Conservation (phyloP, 2,329 filamentous ascomycete species). For the Botrytis sinoallii region DNA sequence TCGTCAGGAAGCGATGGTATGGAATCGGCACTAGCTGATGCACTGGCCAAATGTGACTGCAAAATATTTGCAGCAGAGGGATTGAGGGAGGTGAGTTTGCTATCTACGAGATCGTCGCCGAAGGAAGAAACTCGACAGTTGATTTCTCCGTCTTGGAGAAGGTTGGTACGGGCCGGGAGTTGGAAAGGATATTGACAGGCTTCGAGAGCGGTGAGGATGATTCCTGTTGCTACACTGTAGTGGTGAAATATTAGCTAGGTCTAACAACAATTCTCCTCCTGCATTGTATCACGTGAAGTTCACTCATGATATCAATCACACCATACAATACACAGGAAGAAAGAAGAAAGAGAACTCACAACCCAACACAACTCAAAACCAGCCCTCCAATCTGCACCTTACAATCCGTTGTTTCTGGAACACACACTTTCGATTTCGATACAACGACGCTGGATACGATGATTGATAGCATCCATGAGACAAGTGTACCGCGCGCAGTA, state of each 20-base stretch:
- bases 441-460: slow-evolving; percentile 26
- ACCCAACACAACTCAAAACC: slow-evolving; percentile 23
- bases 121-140: slow-evolving; percentile 26
- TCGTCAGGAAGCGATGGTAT: slow-evolving; percentile 22
- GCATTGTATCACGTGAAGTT: not conserved
- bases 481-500: slow-evolving; percentile 27
- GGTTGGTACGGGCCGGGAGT: slow-evolving; percentile 15
- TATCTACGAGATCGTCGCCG: slow-evolving; percentile 27
- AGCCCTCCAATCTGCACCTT: slow-evolving; percentile 25
- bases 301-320: not conserved
- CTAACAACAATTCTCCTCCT: not conserved
- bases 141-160: slow-evolving; percentile 17
- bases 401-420: slow-evolving; percentile 20
- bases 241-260: not conserved
- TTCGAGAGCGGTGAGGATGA: slow-evolving; percentile 32
- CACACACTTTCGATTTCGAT: slow-evolving; percentile 24
- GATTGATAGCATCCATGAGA: slow-evolving; percentile 29
- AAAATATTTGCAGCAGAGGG: slow-evolving; percentile 12
- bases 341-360: slow-evolving; percentile 24
- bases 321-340: not conserved
- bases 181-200: slow-evolving; percentile 32
- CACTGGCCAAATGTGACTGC: not conserved
- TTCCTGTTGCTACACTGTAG: slow-evolving; percentile 27
- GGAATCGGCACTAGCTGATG: not conserved
- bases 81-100: slow-evolving; percentile 22